Evolutionary conservation across 1,284 basidiomycete genomes (phyloP).

Genomic region (Moesziomyces antarcticus): DNA sequence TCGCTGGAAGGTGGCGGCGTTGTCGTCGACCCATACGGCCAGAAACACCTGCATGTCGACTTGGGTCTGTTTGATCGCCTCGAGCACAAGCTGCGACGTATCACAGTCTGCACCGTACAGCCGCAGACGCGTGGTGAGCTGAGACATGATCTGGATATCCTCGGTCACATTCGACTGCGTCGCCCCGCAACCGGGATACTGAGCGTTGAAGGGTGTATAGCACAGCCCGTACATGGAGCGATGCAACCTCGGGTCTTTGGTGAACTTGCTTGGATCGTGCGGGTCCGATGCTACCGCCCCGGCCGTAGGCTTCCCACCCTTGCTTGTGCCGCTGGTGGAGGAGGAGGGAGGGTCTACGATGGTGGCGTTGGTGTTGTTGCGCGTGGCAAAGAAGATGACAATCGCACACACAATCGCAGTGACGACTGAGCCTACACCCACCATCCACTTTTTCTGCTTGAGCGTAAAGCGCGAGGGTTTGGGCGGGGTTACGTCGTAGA

Average conservation of each 20-base stretch:
- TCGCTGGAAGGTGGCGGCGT: slow-evolving; percentile 76
- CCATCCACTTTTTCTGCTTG: slow-evolving; percentile 31
- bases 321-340: neutral
- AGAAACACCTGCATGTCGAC: slow-evolving; percentile 86
- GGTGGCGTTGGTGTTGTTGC: slow-evolving; percentile 29
- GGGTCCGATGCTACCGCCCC: slow-evolving; percentile 68
- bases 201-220: slow-evolving; percentile 58
- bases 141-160: slow-evolving; percentile 70
- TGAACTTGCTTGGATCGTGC: slow-evolving; percentile 76
- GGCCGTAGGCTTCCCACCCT: slow-evolving; percentile 4
- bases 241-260: slow-evolving; percentile 74
- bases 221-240: slow-evolving; percentile 73
- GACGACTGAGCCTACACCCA: slow-evolving; percentile 20
- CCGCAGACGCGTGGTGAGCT: slow-evolving; percentile 65
- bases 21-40: slow-evolving; percentile 80
- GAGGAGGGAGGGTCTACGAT: slow-evolving; percentile 10
- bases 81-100: slow-evolving; percentile 73
- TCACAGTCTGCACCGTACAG: slow-evolving; percentile 71
- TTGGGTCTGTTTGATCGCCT: slow-evolving; percentile 87
- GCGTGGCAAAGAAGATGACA: slow-evolving; percentile 43
- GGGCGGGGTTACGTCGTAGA: slow-evolving; percentile 12
- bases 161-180: slow-evolving; percentile 69
- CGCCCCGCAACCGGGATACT: slow-evolving; percentile 69
- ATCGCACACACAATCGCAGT: slow-evolving; percentile 34
- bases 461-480: slow-evolving; percentile 26